Percentiles rank a stretch among this genome's conserved stretches.
Evolutionary conservation across 306 rosid species (phyloP).

Genomic region (Castanea sativa): DNA sequence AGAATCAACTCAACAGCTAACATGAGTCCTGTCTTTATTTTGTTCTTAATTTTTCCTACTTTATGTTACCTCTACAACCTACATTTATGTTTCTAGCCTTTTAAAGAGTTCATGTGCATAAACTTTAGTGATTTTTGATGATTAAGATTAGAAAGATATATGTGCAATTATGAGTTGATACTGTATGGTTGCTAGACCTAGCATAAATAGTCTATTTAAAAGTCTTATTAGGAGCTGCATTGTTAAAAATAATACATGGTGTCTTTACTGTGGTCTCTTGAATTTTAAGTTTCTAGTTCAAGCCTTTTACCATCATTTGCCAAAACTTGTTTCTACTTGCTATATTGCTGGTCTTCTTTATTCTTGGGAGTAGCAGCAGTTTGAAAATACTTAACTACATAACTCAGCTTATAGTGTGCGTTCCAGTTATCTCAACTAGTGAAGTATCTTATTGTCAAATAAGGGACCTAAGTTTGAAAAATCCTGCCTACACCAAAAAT

Average conservation of each 20-base stretch:
- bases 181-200: background rate
- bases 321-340: too few species aligned
- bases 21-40: background rate
- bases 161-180: background rate
- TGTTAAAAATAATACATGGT: background rate
- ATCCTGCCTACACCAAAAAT: too few species aligned
- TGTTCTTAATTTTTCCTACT: background rate
- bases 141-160: background rate
- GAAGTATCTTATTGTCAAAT: too few species aligned
- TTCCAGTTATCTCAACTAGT: too few species aligned
- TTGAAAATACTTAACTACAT: too few species aligned
- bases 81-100: background rate
- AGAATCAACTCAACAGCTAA: background rate
- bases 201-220: background rate
- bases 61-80: background rate
- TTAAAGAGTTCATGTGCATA: background rate
- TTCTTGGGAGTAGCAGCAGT: too few species aligned
- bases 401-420: too few species aligned
- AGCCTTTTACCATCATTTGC: too few species aligned
- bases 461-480: too few species aligned
- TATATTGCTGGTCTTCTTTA: too few species aligned
- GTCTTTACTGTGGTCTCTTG: background rate
- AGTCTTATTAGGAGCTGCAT: background rate
- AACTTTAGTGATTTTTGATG: background rate
- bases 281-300: background rate